Conservation (phyloP, 2,329 filamentous ascomycete genomes). For the Ophiostoma ulmi region DNA sequence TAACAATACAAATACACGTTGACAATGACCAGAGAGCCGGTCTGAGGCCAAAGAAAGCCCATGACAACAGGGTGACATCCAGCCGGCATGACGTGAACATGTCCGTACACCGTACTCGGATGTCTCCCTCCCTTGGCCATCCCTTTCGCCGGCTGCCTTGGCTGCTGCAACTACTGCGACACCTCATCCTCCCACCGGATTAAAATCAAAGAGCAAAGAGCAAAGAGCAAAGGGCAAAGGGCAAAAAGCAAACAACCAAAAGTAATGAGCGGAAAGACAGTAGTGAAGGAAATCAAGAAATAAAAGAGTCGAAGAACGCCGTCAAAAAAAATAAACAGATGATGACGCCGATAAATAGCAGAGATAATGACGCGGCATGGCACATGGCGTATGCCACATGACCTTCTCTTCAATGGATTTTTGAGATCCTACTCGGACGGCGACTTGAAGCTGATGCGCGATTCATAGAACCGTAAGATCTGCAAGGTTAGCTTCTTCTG, state of each 20-base stretch:
- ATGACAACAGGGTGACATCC: slow-evolving; percentile 8
- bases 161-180: background rate
- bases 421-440: background rate
- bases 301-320: background rate
- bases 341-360: background rate
- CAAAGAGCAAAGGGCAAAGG: background rate
- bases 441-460: slow-evolving; percentile 43
- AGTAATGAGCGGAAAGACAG: too few species aligned
- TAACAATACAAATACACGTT: background rate
- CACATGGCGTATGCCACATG: background rate
- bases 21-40: background rate
- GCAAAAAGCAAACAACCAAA: background rate
- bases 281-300: background rate
- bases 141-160: background rate
- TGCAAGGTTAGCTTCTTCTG: slow-evolving; percentile 30
- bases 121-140: background rate
- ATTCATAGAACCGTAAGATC: slow-evolving; percentile 58
- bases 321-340: background rate
- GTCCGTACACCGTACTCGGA: background rate
- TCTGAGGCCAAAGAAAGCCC: background rate
- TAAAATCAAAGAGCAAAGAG: background rate
- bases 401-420: background rate
- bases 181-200: background rate
- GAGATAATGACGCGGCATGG: background rate
- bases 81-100: background rate